phyloP scores from a whole-genome alignment of 495 filamentous ascomycete genomes.

The Sphaerosporella brunnea region DNA sequence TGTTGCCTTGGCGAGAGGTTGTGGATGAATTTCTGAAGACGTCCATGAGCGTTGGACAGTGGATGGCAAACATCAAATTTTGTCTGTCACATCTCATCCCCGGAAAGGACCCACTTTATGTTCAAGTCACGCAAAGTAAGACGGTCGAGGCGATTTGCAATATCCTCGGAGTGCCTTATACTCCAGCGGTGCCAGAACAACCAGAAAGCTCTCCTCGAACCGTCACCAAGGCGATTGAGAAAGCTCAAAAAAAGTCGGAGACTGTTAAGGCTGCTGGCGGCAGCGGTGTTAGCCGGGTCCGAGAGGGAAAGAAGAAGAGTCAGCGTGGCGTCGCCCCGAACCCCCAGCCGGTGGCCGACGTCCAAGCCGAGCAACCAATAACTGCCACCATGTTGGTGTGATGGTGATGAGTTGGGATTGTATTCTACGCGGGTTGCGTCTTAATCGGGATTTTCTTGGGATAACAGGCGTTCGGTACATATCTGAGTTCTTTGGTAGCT shows the following conservation, averaged over 20 bases:
- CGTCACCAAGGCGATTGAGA: constrained; percentile 15
- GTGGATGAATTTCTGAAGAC: constrained; percentile 53
- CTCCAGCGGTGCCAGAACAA: not conserved
- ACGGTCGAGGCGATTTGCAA: constrained; percentile 48
- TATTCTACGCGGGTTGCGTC: too few relatives aligned
- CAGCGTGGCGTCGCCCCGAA: constrained; percentile 10
- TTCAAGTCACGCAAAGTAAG: constrained; percentile 37
- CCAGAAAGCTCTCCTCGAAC: not conserved
- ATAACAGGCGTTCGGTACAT: too few relatives aligned
- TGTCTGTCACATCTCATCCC: constrained; percentile 68
- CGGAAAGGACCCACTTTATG: constrained; percentile 48
- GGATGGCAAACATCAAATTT: constrained; percentile 81
- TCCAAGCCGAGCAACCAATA: constrained; percentile 2
- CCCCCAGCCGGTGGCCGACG: constrained; percentile 1
- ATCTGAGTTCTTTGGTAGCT: too few relatives aligned
- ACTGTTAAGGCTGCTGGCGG: constrained; percentile 16
- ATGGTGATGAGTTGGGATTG: too few relatives aligned
- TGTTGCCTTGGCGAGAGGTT: constrained; percentile 55
- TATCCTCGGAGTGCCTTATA: constrained; percentile 31
- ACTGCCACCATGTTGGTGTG: not conserved
- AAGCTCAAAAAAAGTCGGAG: constrained; percentile 16
- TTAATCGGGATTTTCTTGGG: too few relatives aligned
- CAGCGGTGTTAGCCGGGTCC: constrained; percentile 1
- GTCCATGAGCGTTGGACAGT: constrained; percentile 62
- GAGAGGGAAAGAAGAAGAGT: constrained; percentile 11